Evolutionary conservation across 2,329 filamentous ascomycete genomes (phyloP), one percentile per base, ranked within the genome.

Genomic region (Sporothrix variecibatus): DNA sequence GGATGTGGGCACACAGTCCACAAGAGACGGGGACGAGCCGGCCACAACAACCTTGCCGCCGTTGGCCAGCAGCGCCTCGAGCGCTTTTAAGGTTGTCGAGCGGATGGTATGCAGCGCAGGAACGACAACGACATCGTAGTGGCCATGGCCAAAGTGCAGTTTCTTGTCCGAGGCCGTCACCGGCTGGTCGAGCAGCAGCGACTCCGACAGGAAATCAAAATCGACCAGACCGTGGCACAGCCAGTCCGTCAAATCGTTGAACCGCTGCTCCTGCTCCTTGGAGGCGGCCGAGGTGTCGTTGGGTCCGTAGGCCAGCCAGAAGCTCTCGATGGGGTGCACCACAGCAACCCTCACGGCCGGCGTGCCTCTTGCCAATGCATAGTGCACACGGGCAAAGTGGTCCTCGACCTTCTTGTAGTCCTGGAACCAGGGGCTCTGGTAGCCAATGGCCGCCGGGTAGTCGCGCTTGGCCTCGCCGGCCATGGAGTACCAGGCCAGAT

Each of bases 401-500:
- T 64, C 60, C 31, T 64, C 60, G 31, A 64, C 60, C 20, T 38
- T 40, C 60, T 64, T 64, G 60, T 64, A 64, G 60, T 64, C 60
- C 31, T 23, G 60, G 20, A n/a, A 64, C 60, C 60, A 64, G 31
- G 60, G 60, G 60, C 60, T 64, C 60, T 64, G 60, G 60, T 64
- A 64, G 60, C 60, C 60, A 7, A 64, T 64, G 17, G 60, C 60
- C 17, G 60, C 60, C 31, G 60, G 60, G 20, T 64, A 64, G 60
- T 64, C 60, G 17, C 60, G 60, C 60, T 64, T 64, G 31, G 60
- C 60, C 60, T 64, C 60, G 60, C 60, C 60, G 20, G 60, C 60
- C 60, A 64, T 64, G 60, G 34, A n/a, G 60, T 64, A 64, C 60
- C 60, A 64, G 17, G 60, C 60, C 8, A 64, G 34, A 11, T 64